A percentile compares a stretch with the other conserved stretches of the same genome.
These are phyloP conservation scores for Pichia sp. DNA, from an alignment of 1,139 yeast genomes.

Conservation along the genomic window DNA sequence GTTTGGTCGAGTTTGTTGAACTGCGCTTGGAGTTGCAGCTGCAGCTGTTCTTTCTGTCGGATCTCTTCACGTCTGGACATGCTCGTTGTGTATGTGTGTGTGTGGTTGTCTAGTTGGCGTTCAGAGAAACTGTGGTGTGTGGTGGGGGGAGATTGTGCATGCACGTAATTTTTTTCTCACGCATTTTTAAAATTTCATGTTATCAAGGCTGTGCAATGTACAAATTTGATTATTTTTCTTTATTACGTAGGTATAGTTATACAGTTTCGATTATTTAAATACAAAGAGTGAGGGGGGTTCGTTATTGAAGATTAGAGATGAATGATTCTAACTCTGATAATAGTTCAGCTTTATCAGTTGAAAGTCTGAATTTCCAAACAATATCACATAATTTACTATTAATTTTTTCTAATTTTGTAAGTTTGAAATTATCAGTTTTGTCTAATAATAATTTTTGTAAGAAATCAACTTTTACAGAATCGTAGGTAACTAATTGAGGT, in stretches of 20 bases:
- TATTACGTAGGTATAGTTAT: too few species aligned
- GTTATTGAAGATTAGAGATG: constrained; percentile 6
- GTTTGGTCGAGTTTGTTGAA: constrained; percentile 39
- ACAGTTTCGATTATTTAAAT: too few species aligned
- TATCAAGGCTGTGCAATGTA: too few species aligned
- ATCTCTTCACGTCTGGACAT: constrained; percentile 27
- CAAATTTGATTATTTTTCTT: not conserved
- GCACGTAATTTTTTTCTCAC: too few species aligned
- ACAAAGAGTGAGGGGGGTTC: not conserved
- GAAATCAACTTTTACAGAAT: constrained; percentile 31
- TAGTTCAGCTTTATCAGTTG: constrained; percentile 60
- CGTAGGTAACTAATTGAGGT: constrained; percentile 33
- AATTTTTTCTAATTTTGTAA: constrained; percentile 73
- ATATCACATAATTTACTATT: constrained; percentile 73
- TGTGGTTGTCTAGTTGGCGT: too few species aligned
- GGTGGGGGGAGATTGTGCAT: too few species aligned
- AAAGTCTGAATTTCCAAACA: constrained; percentile 66
- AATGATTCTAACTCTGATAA: constrained; percentile 24
- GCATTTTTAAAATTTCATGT: too few species aligned
- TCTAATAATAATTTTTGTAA: constrained; percentile 35
- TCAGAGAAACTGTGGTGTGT: too few species aligned
- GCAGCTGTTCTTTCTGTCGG: constrained; percentile 46
- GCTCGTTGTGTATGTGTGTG: not conserved
- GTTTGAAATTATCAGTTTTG: constrained; percentile 48
- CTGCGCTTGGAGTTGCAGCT: constrained; percentile 46